phyloP scores from a whole-genome alignment of 2,329 filamentous ascomycete genomes.

The Clarireedia paspali region DNA sequence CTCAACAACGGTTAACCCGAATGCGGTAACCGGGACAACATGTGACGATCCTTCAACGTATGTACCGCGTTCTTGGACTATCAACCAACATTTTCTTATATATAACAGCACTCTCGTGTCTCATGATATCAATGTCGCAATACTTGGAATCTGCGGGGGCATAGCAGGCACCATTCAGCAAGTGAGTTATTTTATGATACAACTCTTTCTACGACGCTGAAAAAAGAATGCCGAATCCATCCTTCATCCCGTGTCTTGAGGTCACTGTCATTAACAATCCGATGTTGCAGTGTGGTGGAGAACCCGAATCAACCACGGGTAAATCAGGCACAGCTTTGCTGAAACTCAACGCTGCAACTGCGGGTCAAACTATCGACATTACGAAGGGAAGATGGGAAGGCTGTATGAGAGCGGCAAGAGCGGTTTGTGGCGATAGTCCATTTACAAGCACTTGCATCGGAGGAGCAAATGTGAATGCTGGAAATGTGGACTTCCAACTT shows the following conservation, averaged over 20 bases:
- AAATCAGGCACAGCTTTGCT: constrained; percentile 42
- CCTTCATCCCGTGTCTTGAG: neutral
- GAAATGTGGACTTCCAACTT: constrained; percentile 17
- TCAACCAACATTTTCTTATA: neutral
- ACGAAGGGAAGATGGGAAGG: constrained; percentile 45
- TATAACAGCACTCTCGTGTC: constrained; percentile 12
- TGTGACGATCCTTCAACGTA: constrained; percentile 29
- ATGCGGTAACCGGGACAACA: constrained; percentile 28
- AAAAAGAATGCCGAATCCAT: no score
- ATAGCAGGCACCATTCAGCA: constrained; percentile 37
- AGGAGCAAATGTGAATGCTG: constrained; percentile 16
- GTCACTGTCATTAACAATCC: neutral
- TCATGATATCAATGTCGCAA: constrained; percentile 42
- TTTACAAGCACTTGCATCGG: constrained; percentile 24
- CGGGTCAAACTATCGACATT: constrained; percentile 43
- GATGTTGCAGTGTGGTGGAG: constrained; percentile 35
- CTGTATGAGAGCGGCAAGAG: constrained; percentile 43
- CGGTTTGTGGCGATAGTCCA: constrained; percentile 17
- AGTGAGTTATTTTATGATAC: neutral
- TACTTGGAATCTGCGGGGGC: constrained; percentile 42
- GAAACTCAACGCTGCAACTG: constrained; percentile 34
- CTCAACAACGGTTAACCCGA: constrained; percentile 22
- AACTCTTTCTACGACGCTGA: neutral
- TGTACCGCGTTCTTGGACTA: neutral
- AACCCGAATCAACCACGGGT: constrained; percentile 38